Evolutionary conservation across 2,329 filamentous ascomycete genomes (phyloP), one percentile per base, ranked within the genome.

Genomic region (Ophioceras dolichostomum): DNA sequence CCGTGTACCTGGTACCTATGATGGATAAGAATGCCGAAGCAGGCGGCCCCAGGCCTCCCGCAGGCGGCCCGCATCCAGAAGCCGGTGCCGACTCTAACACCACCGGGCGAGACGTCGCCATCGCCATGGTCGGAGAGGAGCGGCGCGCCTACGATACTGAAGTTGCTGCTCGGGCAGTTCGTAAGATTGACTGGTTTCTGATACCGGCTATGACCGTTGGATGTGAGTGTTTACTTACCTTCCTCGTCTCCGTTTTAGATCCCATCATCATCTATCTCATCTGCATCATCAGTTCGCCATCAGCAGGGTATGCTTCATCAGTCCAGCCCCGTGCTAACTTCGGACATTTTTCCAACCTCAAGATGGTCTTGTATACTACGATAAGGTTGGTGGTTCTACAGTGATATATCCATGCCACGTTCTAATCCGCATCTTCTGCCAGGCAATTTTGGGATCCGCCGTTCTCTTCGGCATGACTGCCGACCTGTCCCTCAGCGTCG

Each of bases 381-480:
- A 83, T 53, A 83, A 82, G 22, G 22, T 26, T 26, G 22, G 12
- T 26, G 12, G 12, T 26, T 26, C 22, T 26, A 53, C 68, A 69
- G 49, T 19, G 45, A 19, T 33, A 21, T 4, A 12, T 32, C 12
- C 18, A 18, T 27, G 10, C 14, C 9, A 27, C n/a, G 18, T 19
- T 19, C 12, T 27, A n/a, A n/a, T n/a, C n/a, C n/a, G n/a, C n/a
- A 12, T 14, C 8, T 26, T 2, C 36, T 5, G n/a, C n/a, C 33
- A 79, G 63, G 81, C 82, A 7, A 86, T 87, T 43, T 64, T 87
- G 3, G 82, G 82, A 14, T 76, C 73, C 18, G 81, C 82, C 0
- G 75, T 70, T 2, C 68, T 87, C 10, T 85, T 87, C 51, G 82
- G 82, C 44, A 84, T 87, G 80, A 84, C 79, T 1, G 60, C 61